Percentiles rank a stretch among this genome's conserved stretches.
Conservation (phyloP, 495 filamentous ascomycete genomes). For the Aspergillus avenaceus region DNA sequence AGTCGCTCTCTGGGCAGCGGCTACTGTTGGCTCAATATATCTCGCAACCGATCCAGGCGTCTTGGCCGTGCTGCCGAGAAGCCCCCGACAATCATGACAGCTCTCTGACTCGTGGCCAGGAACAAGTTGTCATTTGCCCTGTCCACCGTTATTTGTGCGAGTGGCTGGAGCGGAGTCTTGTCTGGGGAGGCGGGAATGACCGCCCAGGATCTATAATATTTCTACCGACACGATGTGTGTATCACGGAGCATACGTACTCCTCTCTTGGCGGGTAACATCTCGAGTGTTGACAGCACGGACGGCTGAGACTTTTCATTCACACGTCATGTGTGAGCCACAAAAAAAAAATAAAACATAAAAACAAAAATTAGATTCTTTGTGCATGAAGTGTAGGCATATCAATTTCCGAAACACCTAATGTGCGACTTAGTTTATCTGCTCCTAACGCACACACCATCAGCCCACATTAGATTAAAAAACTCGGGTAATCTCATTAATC, state of each 20-base stretch:
- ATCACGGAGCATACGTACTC: background rate
- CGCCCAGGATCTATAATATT: background rate
- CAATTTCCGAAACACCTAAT: background rate
- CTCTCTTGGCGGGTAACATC: background rate
- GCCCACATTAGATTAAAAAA: background rate
- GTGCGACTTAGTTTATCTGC: background rate
- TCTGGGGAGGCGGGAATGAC: background rate
- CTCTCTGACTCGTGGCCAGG: background rate
- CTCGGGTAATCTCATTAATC: background rate
- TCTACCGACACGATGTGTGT: background rate
- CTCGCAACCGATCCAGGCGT: slow-evolving; percentile 3
- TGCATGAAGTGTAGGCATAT: background rate
- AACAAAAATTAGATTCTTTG: background rate
- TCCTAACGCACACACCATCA: background rate
- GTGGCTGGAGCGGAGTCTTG: background rate
- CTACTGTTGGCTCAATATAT: slow-evolving; percentile 1
- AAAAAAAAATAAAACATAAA: too few relatives aligned
- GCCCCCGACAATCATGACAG: background rate
- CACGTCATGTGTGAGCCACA: too few relatives aligned
- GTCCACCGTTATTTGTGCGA: background rate
- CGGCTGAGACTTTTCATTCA: background rate
- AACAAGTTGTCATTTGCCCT: background rate
- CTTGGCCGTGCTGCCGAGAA: slow-evolving; percentile 16
- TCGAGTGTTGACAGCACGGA: background rate
- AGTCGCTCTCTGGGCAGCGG: slow-evolving; percentile 1